Conservation (phyloP, 106 monocot species). For the Acorus gramineus region DNA sequence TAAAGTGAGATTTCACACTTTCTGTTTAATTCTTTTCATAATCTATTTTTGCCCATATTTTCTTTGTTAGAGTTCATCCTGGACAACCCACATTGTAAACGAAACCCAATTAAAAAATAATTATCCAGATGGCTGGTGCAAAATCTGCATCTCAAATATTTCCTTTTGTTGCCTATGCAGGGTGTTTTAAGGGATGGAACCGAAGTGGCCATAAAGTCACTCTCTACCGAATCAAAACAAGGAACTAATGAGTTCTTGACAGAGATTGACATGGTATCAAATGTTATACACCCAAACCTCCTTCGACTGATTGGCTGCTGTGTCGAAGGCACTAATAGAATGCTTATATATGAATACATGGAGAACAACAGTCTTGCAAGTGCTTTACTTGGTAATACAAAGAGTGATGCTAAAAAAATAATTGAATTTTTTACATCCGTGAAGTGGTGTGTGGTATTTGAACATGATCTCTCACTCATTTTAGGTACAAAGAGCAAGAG, state of each 20-base stretch:
- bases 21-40: not conserved
- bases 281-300: slow-evolving; percentile 49
- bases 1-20: slow-evolving; percentile 18
- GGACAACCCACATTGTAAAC: no score
- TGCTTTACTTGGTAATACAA: slow-evolving; percentile 34
- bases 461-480: not conserved
- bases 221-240: slow-evolving; percentile 54
- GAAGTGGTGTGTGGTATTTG: no score
- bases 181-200: slow-evolving; percentile 32
- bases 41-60: not conserved
- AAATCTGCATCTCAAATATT: no score
- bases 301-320: slow-evolving; percentile 46
- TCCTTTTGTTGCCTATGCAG: slow-evolving; percentile 15
- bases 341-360: slow-evolving; percentile 49
- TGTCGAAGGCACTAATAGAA: slow-evolving; percentile 32
- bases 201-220: slow-evolving; percentile 41
- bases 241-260: slow-evolving; percentile 46
- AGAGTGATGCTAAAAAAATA: not conserved
- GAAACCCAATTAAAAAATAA: no score
- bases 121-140: no score
- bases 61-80: not conserved
- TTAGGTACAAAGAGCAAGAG: slow-evolving; percentile 23
- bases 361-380: slow-evolving; percentile 41
- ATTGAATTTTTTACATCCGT: not conserved
- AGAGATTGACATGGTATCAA: slow-evolving; percentile 44